Percentiles rank a stretch among this genome's conserved stretches.
phyloP scores from a whole-genome alignment of 179 eudicot species.

The Actinidia polygama region DNA sequence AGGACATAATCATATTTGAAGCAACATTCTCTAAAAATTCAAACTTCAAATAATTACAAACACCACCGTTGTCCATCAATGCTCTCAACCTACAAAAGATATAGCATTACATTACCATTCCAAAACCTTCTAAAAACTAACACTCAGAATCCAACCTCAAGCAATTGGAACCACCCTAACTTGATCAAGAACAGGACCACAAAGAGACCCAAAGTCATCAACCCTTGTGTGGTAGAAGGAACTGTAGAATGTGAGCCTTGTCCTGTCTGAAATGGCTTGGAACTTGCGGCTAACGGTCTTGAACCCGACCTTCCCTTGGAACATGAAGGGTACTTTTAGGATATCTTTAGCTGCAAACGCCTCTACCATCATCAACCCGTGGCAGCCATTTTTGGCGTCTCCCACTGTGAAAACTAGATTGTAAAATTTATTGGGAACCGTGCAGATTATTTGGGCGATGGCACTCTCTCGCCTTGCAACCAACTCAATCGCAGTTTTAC shows the following conservation, averaged over 20 bases:
- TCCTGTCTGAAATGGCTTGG: conserved; percentile 46
- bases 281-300: conserved; percentile 48
- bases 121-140: not conserved
- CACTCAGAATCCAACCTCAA: not conserved
- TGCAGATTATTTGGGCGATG: conserved; percentile 64
- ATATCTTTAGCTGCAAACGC: conserved; percentile 69
- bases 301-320: conserved; percentile 56
- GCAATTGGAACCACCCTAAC: not conserved
- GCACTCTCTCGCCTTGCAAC: conserved; percentile 84
- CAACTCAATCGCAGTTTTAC: conserved; percentile 61
- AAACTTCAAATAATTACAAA: too few species aligned
- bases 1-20: too few species aligned
- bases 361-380: conserved; percentile 84
- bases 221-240: conserved; percentile 66
- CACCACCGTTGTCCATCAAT: too few species aligned
- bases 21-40: too few species aligned
- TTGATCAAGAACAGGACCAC: conserved; percentile 10
- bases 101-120: too few species aligned
- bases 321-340: conserved; percentile 41
- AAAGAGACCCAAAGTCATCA: conserved; percentile 56
- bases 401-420: conserved; percentile 56
- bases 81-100: too few species aligned
- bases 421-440: conserved; percentile 51
- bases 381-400: conserved; percentile 72
- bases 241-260: conserved; percentile 74